phyloP scores from a whole-genome alignment of 805 yeast species.

The Komagataella populi region DNA sequence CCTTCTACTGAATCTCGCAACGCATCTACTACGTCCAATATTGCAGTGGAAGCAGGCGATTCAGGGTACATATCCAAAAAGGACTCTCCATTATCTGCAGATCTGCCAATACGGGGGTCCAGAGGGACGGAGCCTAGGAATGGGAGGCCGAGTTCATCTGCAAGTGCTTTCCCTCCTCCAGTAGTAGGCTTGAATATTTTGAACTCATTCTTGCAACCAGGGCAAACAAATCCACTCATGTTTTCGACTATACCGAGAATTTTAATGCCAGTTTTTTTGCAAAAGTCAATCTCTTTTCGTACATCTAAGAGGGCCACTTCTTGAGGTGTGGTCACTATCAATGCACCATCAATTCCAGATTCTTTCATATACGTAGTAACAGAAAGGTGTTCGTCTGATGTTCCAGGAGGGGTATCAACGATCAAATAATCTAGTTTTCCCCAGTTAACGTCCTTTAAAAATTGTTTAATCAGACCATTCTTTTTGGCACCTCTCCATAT shows the following conservation, averaged over 20 bases:
- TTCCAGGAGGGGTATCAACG: slow-evolving; percentile 97
- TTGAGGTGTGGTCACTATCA: slow-evolving; percentile 93
- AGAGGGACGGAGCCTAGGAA: slow-evolving; percentile 89
- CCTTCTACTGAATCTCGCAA: slow-evolving; percentile 40
- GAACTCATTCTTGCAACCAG: slow-evolving; percentile 81
- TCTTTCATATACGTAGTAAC: slow-evolving; percentile 82
- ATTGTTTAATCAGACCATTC: slow-evolving; percentile 85
- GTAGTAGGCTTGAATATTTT: slow-evolving; percentile 90
- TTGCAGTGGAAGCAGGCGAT: slow-evolving; percentile 84
- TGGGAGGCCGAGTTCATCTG: slow-evolving; percentile 64
- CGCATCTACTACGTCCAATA: slow-evolving; percentile 68
- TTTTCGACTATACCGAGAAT: slow-evolving; percentile 89
- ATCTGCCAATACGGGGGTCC: slow-evolving; percentile 85
- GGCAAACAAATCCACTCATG: slow-evolving; percentile 98
- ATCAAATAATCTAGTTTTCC: slow-evolving; percentile 76
- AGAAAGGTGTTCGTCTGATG: slow-evolving; percentile 92
- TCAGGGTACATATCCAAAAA: slow-evolving; percentile 79
- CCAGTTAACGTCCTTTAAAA: slow-evolving; percentile 93
- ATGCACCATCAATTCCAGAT: slow-evolving; percentile 89
- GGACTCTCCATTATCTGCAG: slow-evolving; percentile 79
- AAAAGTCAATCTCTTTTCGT: slow-evolving; percentile 89
- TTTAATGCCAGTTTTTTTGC: slow-evolving; percentile 78
- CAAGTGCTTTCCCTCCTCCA: slow-evolving; percentile 85
- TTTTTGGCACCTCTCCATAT: slow-evolving; percentile 98
- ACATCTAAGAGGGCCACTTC: slow-evolving; percentile 94